A percentile compares a stretch with the other conserved stretches of the same genome.
phyloP scores from a whole-genome alignment of 2,329 filamentous ascomycete species.

The Colletotrichum lini region DNA sequence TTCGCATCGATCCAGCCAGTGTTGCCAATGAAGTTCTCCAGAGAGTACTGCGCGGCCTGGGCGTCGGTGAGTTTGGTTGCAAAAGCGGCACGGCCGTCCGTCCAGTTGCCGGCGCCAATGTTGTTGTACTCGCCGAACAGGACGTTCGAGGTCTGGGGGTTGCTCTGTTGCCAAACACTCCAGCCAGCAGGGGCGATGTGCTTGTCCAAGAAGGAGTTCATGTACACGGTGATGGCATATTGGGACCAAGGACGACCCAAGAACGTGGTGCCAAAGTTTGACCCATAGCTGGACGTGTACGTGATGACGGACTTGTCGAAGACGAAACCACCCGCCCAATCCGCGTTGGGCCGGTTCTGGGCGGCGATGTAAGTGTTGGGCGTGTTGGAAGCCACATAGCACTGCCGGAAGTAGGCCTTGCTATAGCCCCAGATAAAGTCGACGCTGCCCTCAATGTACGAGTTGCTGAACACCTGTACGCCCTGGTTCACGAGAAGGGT shows the following conservation, averaged over 20 bases:
- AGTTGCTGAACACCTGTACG: conserved; percentile 61
- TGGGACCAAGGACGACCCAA: conserved; percentile 64
- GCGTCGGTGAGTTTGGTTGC: conserved; percentile 52
- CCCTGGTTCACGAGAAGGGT: conserved; percentile 63
- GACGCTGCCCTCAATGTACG: conserved; percentile 61
- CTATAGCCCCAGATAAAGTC: conserved; percentile 63
- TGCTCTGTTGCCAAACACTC: conserved; percentile 65
- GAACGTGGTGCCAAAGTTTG: conserved; percentile 43
- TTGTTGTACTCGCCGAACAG: conserved; percentile 73
- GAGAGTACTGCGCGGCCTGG: conserved; percentile 52
- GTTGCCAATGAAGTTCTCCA: conserved; percentile 56
- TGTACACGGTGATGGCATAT: conserved; percentile 63
- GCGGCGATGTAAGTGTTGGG: conserved; percentile 51
- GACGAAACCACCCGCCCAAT: conserved; percentile 51
- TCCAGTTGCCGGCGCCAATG: conserved; percentile 67
- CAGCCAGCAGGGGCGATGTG: conserved; percentile 74
- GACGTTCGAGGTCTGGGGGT: conserved; percentile 66
- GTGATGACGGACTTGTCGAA: conserved; percentile 50
- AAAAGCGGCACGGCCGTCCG: conserved; percentile 64
- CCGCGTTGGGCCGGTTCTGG: conserved; percentile 48
- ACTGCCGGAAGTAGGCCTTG: conserved; percentile 55
- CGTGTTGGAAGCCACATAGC: conserved; percentile 55
- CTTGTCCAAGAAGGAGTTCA: conserved; percentile 62
- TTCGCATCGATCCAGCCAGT: conserved; percentile 59
- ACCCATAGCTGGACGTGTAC: conserved; percentile 43